A percentile compares a stretch with the other conserved stretches of the same genome.
phyloP scores from a whole-genome alignment of 2,329 filamentous ascomycete genomes.

The Plenodomus tracheiphilus region DNA sequence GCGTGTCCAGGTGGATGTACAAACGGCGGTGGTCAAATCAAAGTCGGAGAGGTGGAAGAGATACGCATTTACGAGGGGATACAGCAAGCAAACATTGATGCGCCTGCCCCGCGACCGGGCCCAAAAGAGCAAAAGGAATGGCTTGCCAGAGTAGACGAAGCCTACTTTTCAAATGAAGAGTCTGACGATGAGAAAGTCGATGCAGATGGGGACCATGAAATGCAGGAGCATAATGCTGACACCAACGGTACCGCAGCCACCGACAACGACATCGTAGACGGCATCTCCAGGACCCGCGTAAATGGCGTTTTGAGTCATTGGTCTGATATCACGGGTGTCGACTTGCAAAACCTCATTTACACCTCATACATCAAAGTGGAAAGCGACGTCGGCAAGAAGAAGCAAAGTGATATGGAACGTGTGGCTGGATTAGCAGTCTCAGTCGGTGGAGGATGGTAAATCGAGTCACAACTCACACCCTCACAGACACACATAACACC shows the following conservation, averaged over 20 bases:
- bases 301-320: slow-evolving; percentile 74
- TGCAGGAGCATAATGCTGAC: slow-evolving; percentile 20
- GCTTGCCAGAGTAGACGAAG: slow-evolving; percentile 60
- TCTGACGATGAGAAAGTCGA: slow-evolving; percentile 33
- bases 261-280: slow-evolving; percentile 53
- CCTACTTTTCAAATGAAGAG: slow-evolving; percentile 77
- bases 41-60: slow-evolving; percentile 73
- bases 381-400: slow-evolving; percentile 81
- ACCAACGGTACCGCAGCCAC: slow-evolving; percentile 2
- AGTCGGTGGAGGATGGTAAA: slow-evolving; percentile 88
- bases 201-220: slow-evolving; percentile 47
- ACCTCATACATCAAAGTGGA: slow-evolving; percentile 92
- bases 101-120: slow-evolving; percentile 59
- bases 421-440: slow-evolving; percentile 88
- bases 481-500: no score
- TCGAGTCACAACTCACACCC: neutral
- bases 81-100: slow-evolving; percentile 31
- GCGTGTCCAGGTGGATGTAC: slow-evolving; percentile 98
- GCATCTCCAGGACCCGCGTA: slow-evolving; percentile 68
- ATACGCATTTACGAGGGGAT: slow-evolving; percentile 39
- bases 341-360: slow-evolving; percentile 71
- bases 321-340: slow-evolving; percentile 71
- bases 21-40: slow-evolving; percentile 95
- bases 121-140: slow-evolving; percentile 81
- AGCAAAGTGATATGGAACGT: slow-evolving; percentile 70